These are phyloP conservation scores for Cercophora newfieldiana DNA, from an alignment of 495 filamentous ascomycete genomes.

Conservation along the genomic window DNA sequence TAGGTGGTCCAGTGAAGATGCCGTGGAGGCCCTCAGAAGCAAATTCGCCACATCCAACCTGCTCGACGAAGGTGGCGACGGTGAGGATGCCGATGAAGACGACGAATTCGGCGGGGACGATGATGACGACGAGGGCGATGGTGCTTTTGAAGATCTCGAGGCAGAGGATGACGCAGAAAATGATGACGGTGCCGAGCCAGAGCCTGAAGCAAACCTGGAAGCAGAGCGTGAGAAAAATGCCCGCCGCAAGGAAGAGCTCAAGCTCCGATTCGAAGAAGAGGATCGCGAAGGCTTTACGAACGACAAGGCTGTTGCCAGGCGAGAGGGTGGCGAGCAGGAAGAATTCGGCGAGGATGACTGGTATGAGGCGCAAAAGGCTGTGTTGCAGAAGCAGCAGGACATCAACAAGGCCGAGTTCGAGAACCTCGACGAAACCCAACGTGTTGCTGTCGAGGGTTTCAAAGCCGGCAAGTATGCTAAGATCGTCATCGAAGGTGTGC, in stretches of 20 bases:
- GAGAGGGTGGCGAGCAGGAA: conserved; percentile 60
- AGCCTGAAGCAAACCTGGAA: conserved; percentile 40
- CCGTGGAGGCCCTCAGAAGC: conserved; percentile 68
- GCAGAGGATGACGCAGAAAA: conserved; percentile 56
- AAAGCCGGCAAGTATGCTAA: conserved; percentile 92
- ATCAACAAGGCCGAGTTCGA: conserved; percentile 96
- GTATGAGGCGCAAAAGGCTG: conserved; percentile 96
- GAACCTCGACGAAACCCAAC: conserved; percentile 73
- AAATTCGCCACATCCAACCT: conserved; percentile 74
- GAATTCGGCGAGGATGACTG: conserved; percentile 97
- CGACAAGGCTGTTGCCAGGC: conserved; percentile 69
- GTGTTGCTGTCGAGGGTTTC: conserved; percentile 82
- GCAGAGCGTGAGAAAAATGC: conserved; percentile 91
- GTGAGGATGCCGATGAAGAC: conserved; percentile 47
- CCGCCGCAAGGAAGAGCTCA: conserved; percentile 87
- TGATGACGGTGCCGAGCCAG: conserved; percentile 60
- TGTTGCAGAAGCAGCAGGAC: conserved; percentile 86
- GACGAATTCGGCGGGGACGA: conserved; percentile 63
- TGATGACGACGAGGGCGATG: conserved; percentile 84
- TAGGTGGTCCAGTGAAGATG: conserved; percentile 80
- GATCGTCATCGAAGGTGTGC: conserved; percentile 82
- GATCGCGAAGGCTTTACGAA: conserved; percentile 91
- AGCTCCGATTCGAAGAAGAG: conserved; percentile 93
- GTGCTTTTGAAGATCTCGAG: conserved; percentile 87
- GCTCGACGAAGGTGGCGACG: conserved; percentile 50